Evolutionary conservation across 1,139 yeast species (phyloP).

Genomic region (Hyphopichia pseudoburtonii): DNA sequence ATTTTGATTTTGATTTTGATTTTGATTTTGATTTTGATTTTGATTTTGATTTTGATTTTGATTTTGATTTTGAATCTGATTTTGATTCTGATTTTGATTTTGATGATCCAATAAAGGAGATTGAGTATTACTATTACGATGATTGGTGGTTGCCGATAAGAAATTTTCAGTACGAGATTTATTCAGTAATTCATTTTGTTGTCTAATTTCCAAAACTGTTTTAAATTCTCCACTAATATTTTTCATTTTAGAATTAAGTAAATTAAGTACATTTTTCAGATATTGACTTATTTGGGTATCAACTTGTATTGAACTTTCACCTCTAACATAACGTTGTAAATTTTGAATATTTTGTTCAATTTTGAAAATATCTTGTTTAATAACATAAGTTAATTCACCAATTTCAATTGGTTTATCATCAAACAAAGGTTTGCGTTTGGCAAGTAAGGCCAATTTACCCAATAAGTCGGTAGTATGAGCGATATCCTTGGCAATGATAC

Average conservation of each 20-base stretch:
- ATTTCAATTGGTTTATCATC: slow-evolving; percentile 95
- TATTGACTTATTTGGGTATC: slow-evolving; percentile 68
- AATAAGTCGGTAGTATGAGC: slow-evolving; percentile 84
- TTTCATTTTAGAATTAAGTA: slow-evolving; percentile 84
- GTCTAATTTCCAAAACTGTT: slow-evolving; percentile 82
- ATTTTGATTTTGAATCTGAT: neutral
- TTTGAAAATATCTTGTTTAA: slow-evolving; percentile 87
- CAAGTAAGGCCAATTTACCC: slow-evolving; percentile 76
- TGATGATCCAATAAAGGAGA: slow-evolving; percentile 20
- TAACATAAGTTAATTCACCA: slow-evolving; percentile 86
- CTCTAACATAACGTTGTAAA: slow-evolving; percentile 56
- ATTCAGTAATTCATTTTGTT: slow-evolving; percentile 77
- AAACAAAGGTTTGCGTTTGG: slow-evolving; percentile 88
- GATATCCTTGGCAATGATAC: slow-evolving; percentile 83
- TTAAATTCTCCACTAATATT: slow-evolving; percentile 92
- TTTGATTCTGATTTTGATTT: neutral
- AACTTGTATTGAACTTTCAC: slow-evolving; percentile 43
- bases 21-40: neutral
- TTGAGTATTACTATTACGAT: slow-evolving; percentile 22
- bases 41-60: neutral
- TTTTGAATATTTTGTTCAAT: slow-evolving; percentile 76
- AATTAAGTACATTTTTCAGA: slow-evolving; percentile 81
- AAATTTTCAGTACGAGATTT: slow-evolving; percentile 85
- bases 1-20: neutral
- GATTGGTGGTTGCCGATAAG: slow-evolving; percentile 50